phyloP scores from a whole-genome alignment of 805 yeast species.

The Metschnikowia gruessii region DNA sequence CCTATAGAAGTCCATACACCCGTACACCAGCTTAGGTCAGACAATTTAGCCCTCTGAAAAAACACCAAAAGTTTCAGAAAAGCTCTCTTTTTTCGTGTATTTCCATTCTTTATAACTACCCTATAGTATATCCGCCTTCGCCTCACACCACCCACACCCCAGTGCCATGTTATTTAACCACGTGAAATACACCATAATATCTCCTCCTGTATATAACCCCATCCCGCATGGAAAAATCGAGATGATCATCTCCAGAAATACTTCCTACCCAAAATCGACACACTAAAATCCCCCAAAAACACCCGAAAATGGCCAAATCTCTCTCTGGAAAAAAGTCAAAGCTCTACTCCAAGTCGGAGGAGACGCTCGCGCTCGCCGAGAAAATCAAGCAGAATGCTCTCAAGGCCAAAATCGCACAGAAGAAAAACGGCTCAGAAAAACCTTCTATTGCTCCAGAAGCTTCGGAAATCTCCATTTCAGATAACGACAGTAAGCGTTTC shows the following conservation, averaged over 20 bases:
- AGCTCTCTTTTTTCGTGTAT: no score
- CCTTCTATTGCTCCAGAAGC: conserved; percentile 14
- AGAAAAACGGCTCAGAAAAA: conserved; percentile 15
- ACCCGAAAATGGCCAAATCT: conserved; percentile 4
- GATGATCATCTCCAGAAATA: conserved; percentile 11
- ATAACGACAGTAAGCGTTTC: conserved; percentile 21
- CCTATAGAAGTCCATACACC: conserved; percentile 8
- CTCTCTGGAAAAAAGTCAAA: conserved; percentile 12
- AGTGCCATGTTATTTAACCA: no score
- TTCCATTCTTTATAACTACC: no score
- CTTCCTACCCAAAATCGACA: not conserved
- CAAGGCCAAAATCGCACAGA: conserved; percentile 18
- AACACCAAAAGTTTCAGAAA: not conserved
- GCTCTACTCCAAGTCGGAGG: conserved; percentile 20
- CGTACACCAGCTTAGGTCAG: conserved; percentile 13
- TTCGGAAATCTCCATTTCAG: conserved; percentile 19
- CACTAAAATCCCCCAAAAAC: not conserved
- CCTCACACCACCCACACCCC: no score
- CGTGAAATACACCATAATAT: no score
- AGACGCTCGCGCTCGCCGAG: conserved; percentile 52
- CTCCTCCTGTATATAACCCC: conserved; percentile 1
- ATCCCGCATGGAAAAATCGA: not conserved
- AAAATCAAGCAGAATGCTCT: conserved; percentile 45
- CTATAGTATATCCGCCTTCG: no score
- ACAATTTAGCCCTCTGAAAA: not conserved